Evolutionary conservation across 352 stramenopile genomes (phyloP), one percentile per base, ranked within the genome.

Genomic region (Pilasporangium apinafurcum): DNA sequence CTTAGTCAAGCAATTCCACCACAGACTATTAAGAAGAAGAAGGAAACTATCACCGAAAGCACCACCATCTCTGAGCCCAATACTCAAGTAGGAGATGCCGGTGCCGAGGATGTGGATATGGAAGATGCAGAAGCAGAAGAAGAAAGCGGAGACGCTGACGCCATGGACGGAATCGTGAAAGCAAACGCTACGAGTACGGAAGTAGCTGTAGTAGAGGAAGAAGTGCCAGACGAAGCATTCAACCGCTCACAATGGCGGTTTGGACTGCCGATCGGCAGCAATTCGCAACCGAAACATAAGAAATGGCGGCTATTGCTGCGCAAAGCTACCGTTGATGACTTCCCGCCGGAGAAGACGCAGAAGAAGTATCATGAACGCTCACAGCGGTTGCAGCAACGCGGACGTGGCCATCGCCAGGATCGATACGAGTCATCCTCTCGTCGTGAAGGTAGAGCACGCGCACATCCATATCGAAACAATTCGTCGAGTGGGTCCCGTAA

Each of bases 331-430:
- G 59, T 69, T 25, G 72, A 90, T 17, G 80, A 92, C 37, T 90
- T 92, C 46, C 80, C 80, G 20, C 58, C 80, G 0, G 80, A 92
- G 53, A 92, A 92, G 51, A 51, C 64, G 8, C 56, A 70, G 29
- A 86, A 86, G 48, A 68, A 71, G 48, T 90, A 90, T 59, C 77
- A 90, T 44, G 65, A 78, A 22, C 74, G 77, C n/a, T 54, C 53
- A 30, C 25, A 44, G 26, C 37, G 43, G n/a, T 20, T 45, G 10
- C 37, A 45, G 40, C 38, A 62, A 34, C 51, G 56, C 6, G 37
- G 60, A 8, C 44, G 53, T 16, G 53, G 56, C 20, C 56, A 59
- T 44, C 48, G 38, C 14, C 32, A 53, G 25, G 5, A 34, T 63
- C 60, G n/a, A 58, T 65, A 44, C 54, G 53, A 31, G 28, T 33